Percentiles rank a stretch among this genome's conserved stretches.
Conservation (phyloP, 164 flowering plant species). For the Nymphaea thermarum region DNA sequence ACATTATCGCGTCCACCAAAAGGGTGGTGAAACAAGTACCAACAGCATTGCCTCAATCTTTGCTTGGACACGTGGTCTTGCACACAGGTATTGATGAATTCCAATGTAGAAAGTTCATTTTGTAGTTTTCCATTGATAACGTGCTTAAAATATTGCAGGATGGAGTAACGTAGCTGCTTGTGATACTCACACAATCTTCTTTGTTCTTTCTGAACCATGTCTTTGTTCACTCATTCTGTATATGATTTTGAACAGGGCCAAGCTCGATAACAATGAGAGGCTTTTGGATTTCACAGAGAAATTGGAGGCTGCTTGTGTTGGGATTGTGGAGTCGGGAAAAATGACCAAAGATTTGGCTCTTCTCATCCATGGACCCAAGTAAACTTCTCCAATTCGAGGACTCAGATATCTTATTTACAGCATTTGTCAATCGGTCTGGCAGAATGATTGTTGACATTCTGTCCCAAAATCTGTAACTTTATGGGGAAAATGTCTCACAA, state of each 20-base stretch:
- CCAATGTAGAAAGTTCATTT: neutral
- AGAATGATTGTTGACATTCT: neutral
- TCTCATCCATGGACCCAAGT: slow-evolving; percentile 79
- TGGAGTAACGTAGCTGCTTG: no score
- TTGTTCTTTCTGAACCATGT: no score
- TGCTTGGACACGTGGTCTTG: slow-evolving; percentile 97
- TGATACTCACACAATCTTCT: no score
- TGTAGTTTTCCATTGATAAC: no score
- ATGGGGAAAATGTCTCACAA: neutral
- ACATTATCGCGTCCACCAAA: slow-evolving; percentile 91
- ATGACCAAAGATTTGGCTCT: slow-evolving; percentile 98
- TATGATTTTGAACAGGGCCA: slow-evolving; percentile 42
- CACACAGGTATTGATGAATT: slow-evolving; percentile 49
- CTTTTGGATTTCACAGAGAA: slow-evolving; percentile 68
- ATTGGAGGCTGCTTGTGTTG: slow-evolving; percentile 74
- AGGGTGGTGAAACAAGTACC: slow-evolving; percentile 98
- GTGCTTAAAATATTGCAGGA: no score
- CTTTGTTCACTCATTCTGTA: neutral
- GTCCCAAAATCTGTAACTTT: neutral
- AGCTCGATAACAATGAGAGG: slow-evolving; percentile 57
- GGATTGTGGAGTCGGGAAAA: slow-evolving; percentile 82
- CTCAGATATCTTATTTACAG: neutral
- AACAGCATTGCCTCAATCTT: slow-evolving; percentile 98
- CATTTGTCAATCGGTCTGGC: neutral
- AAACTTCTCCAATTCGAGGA: slow-evolving; percentile 6